Evolutionary conservation across 169 alveolate species (phyloP).

Genomic region (Cryptosporidium ubiquitum): DNA sequence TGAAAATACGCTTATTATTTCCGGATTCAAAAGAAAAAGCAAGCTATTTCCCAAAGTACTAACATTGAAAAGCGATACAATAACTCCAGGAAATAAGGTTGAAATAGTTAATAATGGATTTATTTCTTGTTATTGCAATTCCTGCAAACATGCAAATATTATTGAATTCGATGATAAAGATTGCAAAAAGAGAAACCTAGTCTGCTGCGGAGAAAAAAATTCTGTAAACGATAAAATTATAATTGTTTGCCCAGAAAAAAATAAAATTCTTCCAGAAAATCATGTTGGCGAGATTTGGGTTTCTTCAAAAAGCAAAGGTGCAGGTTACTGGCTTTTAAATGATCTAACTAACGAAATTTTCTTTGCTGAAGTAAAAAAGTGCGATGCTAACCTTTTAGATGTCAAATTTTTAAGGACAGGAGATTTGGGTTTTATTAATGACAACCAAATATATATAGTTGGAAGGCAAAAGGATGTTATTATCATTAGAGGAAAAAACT

Average conservation of each 20-base stretch:
- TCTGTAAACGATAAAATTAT: conserved; percentile 39
- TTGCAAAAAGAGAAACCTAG: conserved; percentile 1
- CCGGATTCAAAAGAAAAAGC: conserved; percentile 57
- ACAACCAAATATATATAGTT: conserved; percentile 73
- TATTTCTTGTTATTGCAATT: conserved; percentile 44
- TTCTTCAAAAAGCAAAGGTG: conserved; percentile 74
- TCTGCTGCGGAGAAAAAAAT: conserved; percentile 30
- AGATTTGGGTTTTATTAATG: conserved; percentile 75
- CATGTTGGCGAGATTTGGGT: conserved; percentile 78
- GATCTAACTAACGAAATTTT: conserved; percentile 75
- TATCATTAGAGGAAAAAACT: conserved; percentile 78
- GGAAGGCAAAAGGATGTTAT: conserved; percentile 79
- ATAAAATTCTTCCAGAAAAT: conserved; percentile 72
- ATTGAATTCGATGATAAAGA: not conserved
- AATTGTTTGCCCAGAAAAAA: conserved; percentile 71
- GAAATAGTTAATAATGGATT: not conserved
- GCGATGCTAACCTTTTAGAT: not conserved
- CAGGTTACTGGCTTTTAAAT: conserved; percentile 71
- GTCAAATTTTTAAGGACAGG: conserved; percentile 76
- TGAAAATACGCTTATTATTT: conserved; percentile 77
- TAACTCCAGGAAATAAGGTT: not conserved
- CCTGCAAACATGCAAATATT: not conserved
- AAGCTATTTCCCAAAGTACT: conserved; percentile 31
- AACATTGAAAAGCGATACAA: conserved; percentile 17
- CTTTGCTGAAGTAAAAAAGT: conserved; percentile 8